Evolutionary conservation across 768 basidiomycete genomes (phyloP), one percentile per base, ranked within the genome.

Genomic region (Favolaschia claudopus): DNA sequence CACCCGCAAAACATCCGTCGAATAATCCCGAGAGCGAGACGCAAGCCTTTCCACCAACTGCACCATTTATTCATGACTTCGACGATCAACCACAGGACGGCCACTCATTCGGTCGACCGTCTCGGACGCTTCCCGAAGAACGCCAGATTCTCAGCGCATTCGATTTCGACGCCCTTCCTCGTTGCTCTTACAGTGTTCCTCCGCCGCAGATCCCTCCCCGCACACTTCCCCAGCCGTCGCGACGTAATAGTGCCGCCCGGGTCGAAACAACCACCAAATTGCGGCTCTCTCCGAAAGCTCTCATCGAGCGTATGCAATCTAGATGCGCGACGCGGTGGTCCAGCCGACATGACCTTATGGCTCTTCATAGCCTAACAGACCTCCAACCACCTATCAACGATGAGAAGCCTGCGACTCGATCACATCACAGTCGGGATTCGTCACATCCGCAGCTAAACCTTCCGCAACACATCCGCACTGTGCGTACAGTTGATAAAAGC

Each of bases 161-260:
- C 63, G 81, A 85, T 60, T 85, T 86, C 49, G 83, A 85, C 52
- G 72, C 78, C 10, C 74, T 86, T 15, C 84, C 84, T 22, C 71
- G 70, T 39, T 74, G 70, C 27, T 46, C 60, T 9, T 39, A 43
- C 40, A 36, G 22, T 29, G 34, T 39, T 48, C 46, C n/a, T 34
- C 24, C 37, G 9, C 63, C 46, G 13, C 64, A 60, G 31, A 9
- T 51, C 19, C 24, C 31, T 7, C 28, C 53, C 39, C 46, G 38
- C 20, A 39, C 32, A n/a, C 31, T 37, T 19, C 38, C 48, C 12
- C 58, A 48, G 51, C 31, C 24, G 36, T 58, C 62, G 17, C 51
- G 66, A 22, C 44, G 62, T 22, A 62, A 63, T 25, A 67, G 64
- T 57, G 60, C 66, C 65, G 52, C 63, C 69, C 25, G 63, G 68